A percentile compares a stretch with the other conserved stretches of the same genome.
phyloP scores from a whole-genome alignment of 495 filamentous ascomycete species.

The Rostrohypoxylon terebratum region DNA sequence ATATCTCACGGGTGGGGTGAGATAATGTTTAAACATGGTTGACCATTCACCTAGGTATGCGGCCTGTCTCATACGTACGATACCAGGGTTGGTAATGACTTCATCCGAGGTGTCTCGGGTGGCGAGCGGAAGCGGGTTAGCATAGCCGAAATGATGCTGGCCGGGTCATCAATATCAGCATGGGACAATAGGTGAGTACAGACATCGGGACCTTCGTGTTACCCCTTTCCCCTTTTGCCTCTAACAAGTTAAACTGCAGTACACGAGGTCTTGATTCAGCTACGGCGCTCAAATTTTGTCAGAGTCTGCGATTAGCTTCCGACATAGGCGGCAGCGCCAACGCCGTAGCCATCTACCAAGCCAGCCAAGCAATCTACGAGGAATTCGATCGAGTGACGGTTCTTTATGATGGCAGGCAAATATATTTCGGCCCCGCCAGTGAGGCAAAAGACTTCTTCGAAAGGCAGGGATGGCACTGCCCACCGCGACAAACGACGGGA shows the following conservation, averaged over 20 bases:
- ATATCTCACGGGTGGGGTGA: too few species aligned
- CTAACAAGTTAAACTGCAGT: not conserved
- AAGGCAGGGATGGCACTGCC: slow-evolving; percentile 10
- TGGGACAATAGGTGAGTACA: slow-evolving; percentile 16
- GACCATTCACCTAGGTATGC: not conserved
- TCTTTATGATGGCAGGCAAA: slow-evolving; percentile 15
- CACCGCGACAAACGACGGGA: slow-evolving; percentile 10
- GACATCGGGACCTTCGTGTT: not conserved
- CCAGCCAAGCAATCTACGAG: slow-evolving; percentile 14
- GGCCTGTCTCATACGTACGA: slow-evolving; percentile 20
- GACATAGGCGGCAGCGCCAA: slow-evolving; percentile 8
- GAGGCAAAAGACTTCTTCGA: slow-evolving; percentile 16
- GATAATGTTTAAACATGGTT: not conserved
- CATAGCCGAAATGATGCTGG: slow-evolving; percentile 20
- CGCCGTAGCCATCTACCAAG: slow-evolving; percentile 14
- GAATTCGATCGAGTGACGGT: slow-evolving; percentile 14
- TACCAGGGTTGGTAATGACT: slow-evolving; percentile 14
- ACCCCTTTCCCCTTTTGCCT: not conserved
- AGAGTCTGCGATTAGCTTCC: slow-evolving; percentile 9
- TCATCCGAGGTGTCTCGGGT: slow-evolving; percentile 20
- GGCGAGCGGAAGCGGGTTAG: slow-evolving; percentile 17
- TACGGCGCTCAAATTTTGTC: slow-evolving; percentile 5
- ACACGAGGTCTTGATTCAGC: slow-evolving; percentile 14
- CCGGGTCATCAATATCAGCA: slow-evolving; percentile 10
- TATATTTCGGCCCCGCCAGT: slow-evolving; percentile 11